Evolutionary conservation across 2,329 filamentous ascomycete species (phyloP).

Genomic region (Ceratocystis eucalypticola): DNA sequence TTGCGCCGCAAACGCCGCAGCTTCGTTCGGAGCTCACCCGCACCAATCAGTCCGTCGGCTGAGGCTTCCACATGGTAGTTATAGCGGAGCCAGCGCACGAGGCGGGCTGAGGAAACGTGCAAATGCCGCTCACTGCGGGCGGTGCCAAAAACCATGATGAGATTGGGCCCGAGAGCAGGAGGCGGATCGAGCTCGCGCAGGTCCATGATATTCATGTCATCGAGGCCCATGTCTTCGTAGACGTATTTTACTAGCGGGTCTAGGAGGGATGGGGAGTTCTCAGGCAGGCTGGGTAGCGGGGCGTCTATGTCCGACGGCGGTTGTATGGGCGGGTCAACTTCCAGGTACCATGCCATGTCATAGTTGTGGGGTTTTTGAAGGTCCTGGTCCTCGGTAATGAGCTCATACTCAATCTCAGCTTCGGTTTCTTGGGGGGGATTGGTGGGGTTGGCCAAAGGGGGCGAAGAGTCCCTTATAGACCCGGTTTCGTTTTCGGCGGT

Average conservation of each 20-base stretch:
- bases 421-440: slow-evolving; percentile 6
- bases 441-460: not conserved
- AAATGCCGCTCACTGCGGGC: slow-evolving; percentile 87
- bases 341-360: slow-evolving; percentile 69
- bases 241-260: slow-evolving; percentile 61
- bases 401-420: slow-evolving; percentile 15
- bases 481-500: not conserved
- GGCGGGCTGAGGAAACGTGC: slow-evolving; percentile 77
- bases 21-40: slow-evolving; percentile 84
- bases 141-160: slow-evolving; percentile 87
- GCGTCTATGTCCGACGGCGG: slow-evolving; percentile 35
- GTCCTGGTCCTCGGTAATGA: slow-evolving; percentile 19
- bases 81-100: slow-evolving; percentile 71
- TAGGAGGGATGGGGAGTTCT: slow-evolving; percentile 57
- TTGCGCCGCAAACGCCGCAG: slow-evolving; percentile 66
- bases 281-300: slow-evolving; percentile 44
- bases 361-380: slow-evolving; percentile 21
- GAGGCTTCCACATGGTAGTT: slow-evolving; percentile 58
- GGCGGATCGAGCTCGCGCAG: slow-evolving; percentile 74
- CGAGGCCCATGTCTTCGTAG: slow-evolving; percentile 73
- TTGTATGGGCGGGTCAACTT: slow-evolving; percentile 49
- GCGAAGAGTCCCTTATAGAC: too few relatives aligned
- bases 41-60: slow-evolving; percentile 77
- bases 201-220: slow-evolving; percentile 68
- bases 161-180: slow-evolving; percentile 70